A percentile compares a stretch with the other conserved stretches of the same genome.
phyloP scores from a whole-genome alignment of 305 asterid genomes.

The Fraxinus ornus region DNA sequence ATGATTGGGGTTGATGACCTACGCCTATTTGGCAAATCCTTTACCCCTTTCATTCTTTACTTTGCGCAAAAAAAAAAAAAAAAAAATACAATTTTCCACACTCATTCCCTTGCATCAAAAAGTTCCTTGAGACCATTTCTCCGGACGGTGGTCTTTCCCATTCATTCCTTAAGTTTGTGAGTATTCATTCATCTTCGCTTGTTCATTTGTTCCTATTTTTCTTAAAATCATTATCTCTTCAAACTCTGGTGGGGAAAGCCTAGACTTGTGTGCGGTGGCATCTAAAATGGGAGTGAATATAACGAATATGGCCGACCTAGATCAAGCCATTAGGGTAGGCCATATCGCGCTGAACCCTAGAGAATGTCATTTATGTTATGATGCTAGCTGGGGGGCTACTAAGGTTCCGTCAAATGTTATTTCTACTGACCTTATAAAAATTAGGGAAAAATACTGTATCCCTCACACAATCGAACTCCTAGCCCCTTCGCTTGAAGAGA shows the following conservation, averaged over 20 bases:
- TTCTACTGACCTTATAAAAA: no score
- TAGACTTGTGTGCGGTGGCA: background rate
- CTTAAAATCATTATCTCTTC: background rate
- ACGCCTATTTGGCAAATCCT: no score
- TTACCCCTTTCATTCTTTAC: no score
- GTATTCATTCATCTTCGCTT: background rate
- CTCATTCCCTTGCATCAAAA: background rate
- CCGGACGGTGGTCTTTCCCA: background rate
- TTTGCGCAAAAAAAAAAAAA: no score
- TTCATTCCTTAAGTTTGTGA: background rate
- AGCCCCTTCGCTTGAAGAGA: background rate
- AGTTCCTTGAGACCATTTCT: background rate
- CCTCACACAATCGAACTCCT: no score
- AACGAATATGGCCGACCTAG: background rate
- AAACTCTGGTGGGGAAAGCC: background rate
- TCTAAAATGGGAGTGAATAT: background rate
- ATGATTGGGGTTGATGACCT: no score
- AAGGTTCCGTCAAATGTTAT: background rate
- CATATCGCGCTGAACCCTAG: background rate
- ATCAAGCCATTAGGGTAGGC: background rate
- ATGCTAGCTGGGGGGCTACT: background rate
- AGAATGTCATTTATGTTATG: background rate
- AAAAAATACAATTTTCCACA: background rate
- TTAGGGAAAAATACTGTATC: no score
- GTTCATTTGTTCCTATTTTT: background rate